Conservation (phyloP, 1,139 yeast species). For the Pichia sp. region DNA sequence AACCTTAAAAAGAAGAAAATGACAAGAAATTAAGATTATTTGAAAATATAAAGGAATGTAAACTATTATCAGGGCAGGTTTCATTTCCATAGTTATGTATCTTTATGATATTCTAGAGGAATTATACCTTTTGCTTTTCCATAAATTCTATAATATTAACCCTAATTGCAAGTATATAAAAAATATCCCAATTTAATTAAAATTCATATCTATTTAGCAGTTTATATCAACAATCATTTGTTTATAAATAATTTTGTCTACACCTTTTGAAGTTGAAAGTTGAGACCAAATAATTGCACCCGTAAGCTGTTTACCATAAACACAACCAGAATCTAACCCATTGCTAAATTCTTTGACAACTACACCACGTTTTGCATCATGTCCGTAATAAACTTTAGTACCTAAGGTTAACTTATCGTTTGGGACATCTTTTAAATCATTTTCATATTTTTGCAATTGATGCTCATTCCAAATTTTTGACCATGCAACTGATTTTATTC, state of each 20-base stretch:
- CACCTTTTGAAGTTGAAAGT: conserved; percentile 5
- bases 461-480: conserved; percentile 54
- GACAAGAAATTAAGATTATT: too few relatives aligned
- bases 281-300: conserved; percentile 51
- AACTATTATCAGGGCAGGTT: too few relatives aligned
- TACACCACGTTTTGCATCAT: conserved; percentile 77
- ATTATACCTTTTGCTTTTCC: too few relatives aligned
- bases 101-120: too few relatives aligned
- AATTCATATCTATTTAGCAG: conserved; percentile 14
- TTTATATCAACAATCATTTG: conserved; percentile 22
- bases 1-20: too few relatives aligned
- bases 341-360: conserved; percentile 56
- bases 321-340: conserved; percentile 83
- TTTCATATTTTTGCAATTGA: conserved; percentile 27
- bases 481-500: conserved; percentile 63
- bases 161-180: background rate
- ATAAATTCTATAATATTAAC: too few relatives aligned
- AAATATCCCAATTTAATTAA: background rate
- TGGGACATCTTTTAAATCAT: conserved; percentile 7
- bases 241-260: conserved; percentile 12
- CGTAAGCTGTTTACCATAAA: conserved; percentile 61
- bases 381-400: conserved; percentile 75
- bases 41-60: too few relatives aligned
- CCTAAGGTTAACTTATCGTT: conserved; percentile 24
- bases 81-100: too few relatives aligned